Evolutionary conservation across 2,329 filamentous ascomycete species (phyloP).

Genomic region (Hypoxylon sp.): DNA sequence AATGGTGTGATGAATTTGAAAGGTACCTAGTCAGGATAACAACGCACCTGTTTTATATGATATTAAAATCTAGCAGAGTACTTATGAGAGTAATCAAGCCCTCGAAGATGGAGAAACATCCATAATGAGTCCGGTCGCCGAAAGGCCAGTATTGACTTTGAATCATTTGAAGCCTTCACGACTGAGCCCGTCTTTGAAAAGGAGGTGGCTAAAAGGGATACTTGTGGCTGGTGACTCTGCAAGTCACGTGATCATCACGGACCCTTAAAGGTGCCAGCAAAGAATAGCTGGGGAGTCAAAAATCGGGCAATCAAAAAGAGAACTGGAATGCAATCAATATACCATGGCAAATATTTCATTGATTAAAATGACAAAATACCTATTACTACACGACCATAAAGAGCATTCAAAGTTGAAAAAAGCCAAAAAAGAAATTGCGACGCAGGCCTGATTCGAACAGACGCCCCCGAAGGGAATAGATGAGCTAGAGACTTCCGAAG

Average conservation of each 20-base stretch:
- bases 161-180: background rate
- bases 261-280: background rate
- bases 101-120: background rate
- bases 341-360: background rate
- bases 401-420: background rate
- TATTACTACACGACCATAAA: too few species aligned
- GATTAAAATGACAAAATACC: too few species aligned
- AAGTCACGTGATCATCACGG: background rate
- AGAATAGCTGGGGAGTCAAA: background rate
- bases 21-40: too few species aligned
- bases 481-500: conserved; percentile 8
- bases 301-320: background rate
- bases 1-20: too few species aligned
- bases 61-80: too few species aligned
- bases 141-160: background rate
- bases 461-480: conserved; percentile 49
- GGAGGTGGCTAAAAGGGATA: background rate
- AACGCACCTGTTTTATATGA: too few species aligned
- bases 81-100: too few species aligned
- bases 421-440: conserved; percentile 35
- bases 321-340: background rate
- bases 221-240: background rate
- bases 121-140: background rate
- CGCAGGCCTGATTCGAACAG: conserved; percentile 49
- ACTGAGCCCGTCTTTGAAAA: background rate